These are phyloP conservation scores for Tubosaeta sp. DNA, from an alignment of 768 basidiomycete species.

Conservation along the genomic window DNA sequence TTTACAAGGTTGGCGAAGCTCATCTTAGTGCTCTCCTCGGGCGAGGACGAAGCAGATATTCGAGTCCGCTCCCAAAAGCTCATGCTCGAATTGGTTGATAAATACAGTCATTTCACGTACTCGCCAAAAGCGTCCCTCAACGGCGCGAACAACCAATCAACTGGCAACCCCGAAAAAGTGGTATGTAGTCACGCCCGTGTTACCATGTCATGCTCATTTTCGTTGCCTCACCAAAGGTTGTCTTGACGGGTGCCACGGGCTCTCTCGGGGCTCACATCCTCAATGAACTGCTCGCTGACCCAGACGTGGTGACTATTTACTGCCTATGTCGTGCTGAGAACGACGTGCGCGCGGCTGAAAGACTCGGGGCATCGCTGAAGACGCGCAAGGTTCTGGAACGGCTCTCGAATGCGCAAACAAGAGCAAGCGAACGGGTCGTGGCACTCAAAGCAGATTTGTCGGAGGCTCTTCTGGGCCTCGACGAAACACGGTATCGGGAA, in stretches of 20 bases:
- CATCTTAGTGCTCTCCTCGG: constrained; percentile 34
- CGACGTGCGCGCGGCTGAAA: constrained; percentile 38
- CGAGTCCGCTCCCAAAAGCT: constrained; percentile 30
- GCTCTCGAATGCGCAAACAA: background rate
- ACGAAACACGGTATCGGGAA: constrained; percentile 32
- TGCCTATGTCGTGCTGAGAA: constrained; percentile 48
- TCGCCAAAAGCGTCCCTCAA: background rate
- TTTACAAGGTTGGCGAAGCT: constrained; percentile 36
- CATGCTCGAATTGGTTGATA: constrained; percentile 46
- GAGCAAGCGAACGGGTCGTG: constrained; percentile 28
- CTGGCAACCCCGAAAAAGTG: constrained; percentile 9
- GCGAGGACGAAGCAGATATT: constrained; percentile 17
- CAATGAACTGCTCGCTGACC: constrained; percentile 36
- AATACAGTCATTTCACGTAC: constrained; percentile 27
- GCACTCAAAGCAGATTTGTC: constrained; percentile 43
- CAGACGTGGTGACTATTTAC: constrained; percentile 39
- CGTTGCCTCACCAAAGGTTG: constrained; percentile 7
- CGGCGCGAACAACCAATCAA: constrained; percentile 12
- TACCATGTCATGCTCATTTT: background rate
- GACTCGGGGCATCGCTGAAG: constrained; percentile 41
- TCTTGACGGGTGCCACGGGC: constrained; percentile 52
- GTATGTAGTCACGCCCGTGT: constrained; percentile 1
- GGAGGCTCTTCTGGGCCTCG: constrained; percentile 37
- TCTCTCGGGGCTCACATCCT: constrained; percentile 53
- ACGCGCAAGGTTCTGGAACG: constrained; percentile 29